Evolutionary conservation across 2,329 filamentous ascomycete species (phyloP).

Genomic region (Sporothrix protearum): DNA sequence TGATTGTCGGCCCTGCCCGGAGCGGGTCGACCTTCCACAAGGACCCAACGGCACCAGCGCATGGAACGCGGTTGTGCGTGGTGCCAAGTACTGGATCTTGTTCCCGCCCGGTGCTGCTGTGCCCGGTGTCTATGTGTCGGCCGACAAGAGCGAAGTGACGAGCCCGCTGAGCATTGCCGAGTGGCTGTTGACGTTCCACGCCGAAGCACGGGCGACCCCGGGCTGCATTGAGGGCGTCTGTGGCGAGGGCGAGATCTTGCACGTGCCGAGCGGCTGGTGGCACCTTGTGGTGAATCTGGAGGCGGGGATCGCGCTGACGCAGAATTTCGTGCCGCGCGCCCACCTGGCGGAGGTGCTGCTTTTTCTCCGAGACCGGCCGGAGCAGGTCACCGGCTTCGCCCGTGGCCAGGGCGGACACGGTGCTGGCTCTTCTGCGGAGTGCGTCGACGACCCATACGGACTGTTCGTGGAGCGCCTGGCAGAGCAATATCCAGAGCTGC

Average conservation of each 20-base stretch:
- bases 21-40: slow-evolving; percentile 96
- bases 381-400: slow-evolving; percentile 80
- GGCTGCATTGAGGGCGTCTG: slow-evolving; percentile 87
- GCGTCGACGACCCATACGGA: slow-evolving; percentile 67
- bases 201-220: slow-evolving; percentile 68
- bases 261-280: slow-evolving; percentile 95
- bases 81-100: slow-evolving; percentile 98
- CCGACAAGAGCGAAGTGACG: slow-evolving; percentile 89
- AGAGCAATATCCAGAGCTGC: slow-evolving; percentile 60
- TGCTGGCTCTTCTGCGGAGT: slow-evolving; percentile 56
- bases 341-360: slow-evolving; percentile 71
- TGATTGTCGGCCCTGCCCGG: slow-evolving; percentile 82
- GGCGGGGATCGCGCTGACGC: slow-evolving; percentile 80
- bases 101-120: slow-evolving; percentile 77
- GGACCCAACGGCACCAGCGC: slow-evolving; percentile 69
- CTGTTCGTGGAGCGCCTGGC: slow-evolving; percentile 69
- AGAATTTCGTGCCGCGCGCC: slow-evolving; percentile 84
- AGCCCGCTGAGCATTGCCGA: slow-evolving; percentile 94
- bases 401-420: slow-evolving; percentile 33
- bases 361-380: slow-evolving; percentile 76
- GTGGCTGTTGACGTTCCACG: slow-evolving; percentile 88
- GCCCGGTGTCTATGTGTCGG: slow-evolving; percentile 84
- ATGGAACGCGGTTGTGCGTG: slow-evolving; percentile 90
- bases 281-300: slow-evolving; percentile 91
- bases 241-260: slow-evolving; percentile 75